Evolutionary conservation across 768 basidiomycete species (phyloP).

Genomic region (Lactarius indigo): DNA sequence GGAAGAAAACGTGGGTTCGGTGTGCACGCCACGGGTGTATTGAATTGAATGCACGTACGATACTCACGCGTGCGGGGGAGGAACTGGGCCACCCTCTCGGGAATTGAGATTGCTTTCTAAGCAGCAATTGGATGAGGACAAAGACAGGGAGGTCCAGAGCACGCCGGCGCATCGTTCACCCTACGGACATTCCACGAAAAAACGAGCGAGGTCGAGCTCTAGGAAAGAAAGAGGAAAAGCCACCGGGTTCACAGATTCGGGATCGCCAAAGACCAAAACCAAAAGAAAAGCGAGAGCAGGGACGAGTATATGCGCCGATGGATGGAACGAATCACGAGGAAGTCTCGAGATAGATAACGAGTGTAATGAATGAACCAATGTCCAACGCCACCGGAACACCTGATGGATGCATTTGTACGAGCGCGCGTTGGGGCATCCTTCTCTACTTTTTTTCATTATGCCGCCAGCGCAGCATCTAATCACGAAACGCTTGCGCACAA

Average conservation of each 20-base stretch:
- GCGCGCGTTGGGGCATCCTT: not conserved
- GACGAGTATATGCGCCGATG: no score
- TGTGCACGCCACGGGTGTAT: not conserved
- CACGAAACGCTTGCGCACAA: not conserved
- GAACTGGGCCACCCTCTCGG: not conserved
- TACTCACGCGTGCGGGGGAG: not conserved
- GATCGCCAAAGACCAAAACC: not conserved
- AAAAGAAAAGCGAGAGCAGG: no score
- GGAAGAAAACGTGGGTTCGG: not conserved
- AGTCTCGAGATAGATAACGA: not conserved
- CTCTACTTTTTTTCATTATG: not conserved
- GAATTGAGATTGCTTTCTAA: not conserved
- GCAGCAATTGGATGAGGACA: not conserved
- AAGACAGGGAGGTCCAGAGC: not conserved
- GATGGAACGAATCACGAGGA: not conserved
- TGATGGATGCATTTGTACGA: slow-evolving; percentile 1
- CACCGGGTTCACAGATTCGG: not conserved
- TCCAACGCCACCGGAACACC: not conserved
- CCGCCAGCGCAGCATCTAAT: slow-evolving; percentile 5
- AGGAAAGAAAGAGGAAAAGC: not conserved
- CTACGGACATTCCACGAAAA: not conserved
- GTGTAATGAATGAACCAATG: not conserved
- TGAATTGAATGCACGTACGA: not conserved
- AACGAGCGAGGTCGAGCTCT: not conserved
- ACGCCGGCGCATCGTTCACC: not conserved